Conservation (phyloP, 1,284 basidiomycete genomes). For the Boletellus deceptivus region DNA sequence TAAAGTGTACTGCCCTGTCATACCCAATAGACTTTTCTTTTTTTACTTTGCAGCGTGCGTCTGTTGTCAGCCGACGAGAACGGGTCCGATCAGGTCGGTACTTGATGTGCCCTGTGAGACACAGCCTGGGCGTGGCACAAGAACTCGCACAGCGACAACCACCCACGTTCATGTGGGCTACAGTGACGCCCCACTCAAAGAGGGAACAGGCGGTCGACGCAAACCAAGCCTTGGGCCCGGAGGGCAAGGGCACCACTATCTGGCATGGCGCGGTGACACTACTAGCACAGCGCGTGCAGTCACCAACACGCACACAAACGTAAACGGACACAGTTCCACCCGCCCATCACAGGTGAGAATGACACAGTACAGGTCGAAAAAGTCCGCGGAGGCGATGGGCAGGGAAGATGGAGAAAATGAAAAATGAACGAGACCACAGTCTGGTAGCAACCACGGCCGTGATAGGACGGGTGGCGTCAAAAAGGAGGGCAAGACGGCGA, state of each 20-base stretch:
- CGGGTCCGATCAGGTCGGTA: background rate
- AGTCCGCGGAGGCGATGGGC: slow-evolving; percentile 10
- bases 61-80: background rate
- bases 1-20: slow-evolving; percentile 25
- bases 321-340: slow-evolving; percentile 7
- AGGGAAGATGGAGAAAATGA: background rate
- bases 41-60: background rate
- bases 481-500: background rate
- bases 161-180: background rate
- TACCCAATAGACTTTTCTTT: slow-evolving; percentile 29
- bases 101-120: background rate
- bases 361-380: background rate
- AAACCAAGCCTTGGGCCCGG: no score
- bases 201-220: background rate
- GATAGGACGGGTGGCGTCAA: no score
- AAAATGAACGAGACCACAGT: background rate
- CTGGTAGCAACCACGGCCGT: no score
- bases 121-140: background rate
- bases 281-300: background rate
- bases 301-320: slow-evolving; percentile 10
- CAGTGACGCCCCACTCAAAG: background rate
- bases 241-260: no score
- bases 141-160: background rate
- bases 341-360: slow-evolving; percentile 1
- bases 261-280: background rate